Percentiles rank a stretch among this genome's conserved stretches.
phyloP scores from a whole-genome alignment of 163 green algal genomes.

The Picocystis sp. region DNA sequence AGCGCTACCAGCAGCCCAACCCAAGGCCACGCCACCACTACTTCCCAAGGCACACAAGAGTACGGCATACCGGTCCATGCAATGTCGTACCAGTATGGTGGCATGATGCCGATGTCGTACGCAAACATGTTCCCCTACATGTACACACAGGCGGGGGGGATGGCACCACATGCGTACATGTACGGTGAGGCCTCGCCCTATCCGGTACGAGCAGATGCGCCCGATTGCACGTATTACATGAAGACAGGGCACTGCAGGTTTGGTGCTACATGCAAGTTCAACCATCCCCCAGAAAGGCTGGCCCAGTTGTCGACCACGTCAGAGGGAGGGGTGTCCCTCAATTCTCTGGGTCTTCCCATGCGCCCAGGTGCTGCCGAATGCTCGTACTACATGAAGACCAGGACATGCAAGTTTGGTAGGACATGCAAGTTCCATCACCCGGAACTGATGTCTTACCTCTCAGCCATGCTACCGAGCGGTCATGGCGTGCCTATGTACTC shows the following conservation, averaged over 20 bases:
- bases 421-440: constrained; percentile 78
- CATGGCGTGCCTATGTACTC: too few relatives aligned
- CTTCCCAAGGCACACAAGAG: too few relatives aligned
- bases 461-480: too few relatives aligned
- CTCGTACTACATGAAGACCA: constrained; percentile 46
- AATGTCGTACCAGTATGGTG: too few relatives aligned
- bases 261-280: constrained; percentile 36
- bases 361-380: constrained; percentile 42
- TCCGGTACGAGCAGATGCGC: not conserved
- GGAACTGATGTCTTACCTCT: not conserved
- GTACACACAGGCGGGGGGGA: too few relatives aligned
- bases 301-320: constrained; percentile 8
- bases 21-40: too few relatives aligned
- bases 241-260: constrained; percentile 43
- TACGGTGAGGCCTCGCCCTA: too few relatives aligned
- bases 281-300: constrained; percentile 20
- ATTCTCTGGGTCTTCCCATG: constrained; percentile 43
- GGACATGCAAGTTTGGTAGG: constrained; percentile 60
- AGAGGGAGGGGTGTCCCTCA: constrained; percentile 37
- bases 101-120: too few relatives aligned
- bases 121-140: too few relatives aligned
- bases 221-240: constrained; percentile 33
- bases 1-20: too few relatives aligned
- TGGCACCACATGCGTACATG: too few relatives aligned
- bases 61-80: too few relatives aligned